phyloP scores from a whole-genome alignment of 768 basidiomycete species.

The Dacryopinax primogenitus region DNA sequence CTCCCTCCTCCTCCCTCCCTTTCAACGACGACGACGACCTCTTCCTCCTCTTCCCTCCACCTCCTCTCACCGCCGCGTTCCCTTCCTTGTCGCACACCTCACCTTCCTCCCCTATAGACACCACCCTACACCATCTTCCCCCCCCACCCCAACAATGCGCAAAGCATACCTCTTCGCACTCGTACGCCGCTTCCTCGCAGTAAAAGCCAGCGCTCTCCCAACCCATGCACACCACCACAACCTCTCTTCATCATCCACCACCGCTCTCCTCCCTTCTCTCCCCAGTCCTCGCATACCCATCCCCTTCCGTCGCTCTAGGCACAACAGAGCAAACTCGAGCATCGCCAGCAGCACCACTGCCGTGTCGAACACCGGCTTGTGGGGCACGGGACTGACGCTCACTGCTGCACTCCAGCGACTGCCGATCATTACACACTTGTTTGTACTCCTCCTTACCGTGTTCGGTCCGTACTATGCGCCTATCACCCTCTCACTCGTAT shows the following conservation, averaged over 20 bases:
- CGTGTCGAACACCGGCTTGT: background rate
- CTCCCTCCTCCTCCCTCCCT: background rate
- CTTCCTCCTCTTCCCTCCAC: background rate
- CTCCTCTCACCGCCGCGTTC: background rate
- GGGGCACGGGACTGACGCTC: slow-evolving; percentile 7
- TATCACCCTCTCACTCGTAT: slow-evolving; percentile 9
- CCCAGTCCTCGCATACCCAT: background rate
- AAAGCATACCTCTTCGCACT: slow-evolving; percentile 7
- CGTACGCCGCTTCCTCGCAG: slow-evolving; percentile 1
- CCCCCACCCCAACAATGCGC: background rate
- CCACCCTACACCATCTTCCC: background rate
- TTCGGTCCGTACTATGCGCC: slow-evolving; percentile 12
- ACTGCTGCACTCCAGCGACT: slow-evolving; percentile 9
- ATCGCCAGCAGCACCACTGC: background rate
- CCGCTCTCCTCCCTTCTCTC: slow-evolving; percentile 5
- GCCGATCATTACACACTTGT: slow-evolving; percentile 11
- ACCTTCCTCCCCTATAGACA: background rate
- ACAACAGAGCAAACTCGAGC: too few species aligned
- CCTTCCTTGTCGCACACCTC: background rate
- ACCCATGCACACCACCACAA: background rate
- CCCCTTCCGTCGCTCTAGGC: too few species aligned
- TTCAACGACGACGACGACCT: background rate
- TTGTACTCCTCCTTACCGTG: slow-evolving; percentile 11
- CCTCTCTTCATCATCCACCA: background rate
- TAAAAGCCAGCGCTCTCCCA: background rate